These are phyloP conservation scores for Erysiphe pulchra DNA, from an alignment of 2,329 filamentous ascomycete genomes.

Conservation along the genomic window DNA sequence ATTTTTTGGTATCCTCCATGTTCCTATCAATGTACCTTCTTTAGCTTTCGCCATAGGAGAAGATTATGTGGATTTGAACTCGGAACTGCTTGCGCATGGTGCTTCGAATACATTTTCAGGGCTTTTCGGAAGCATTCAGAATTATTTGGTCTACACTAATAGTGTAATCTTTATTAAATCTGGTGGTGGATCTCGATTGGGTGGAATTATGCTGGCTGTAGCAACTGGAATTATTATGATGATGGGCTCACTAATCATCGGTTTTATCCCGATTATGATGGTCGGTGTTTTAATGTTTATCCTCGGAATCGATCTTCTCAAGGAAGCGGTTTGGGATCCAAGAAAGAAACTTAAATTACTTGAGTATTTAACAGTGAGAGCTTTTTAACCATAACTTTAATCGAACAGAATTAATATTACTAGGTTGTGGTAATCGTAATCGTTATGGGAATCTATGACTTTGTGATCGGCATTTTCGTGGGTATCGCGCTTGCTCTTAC, in stretches of 20 bases:
- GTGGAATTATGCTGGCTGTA: slow-evolving; percentile 59
- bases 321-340: slow-evolving; percentile 72
- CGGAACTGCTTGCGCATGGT: slow-evolving; percentile 77
- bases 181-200: slow-evolving; percentile 65
- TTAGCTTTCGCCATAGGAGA: slow-evolving; percentile 75
- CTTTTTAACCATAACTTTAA: background rate
- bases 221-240: slow-evolving; percentile 64
- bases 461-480: slow-evolving; percentile 78
- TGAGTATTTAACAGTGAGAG: slow-evolving; percentile 60
- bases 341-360: slow-evolving; percentile 66
- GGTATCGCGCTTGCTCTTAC: slow-evolving; percentile 82
- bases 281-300: slow-evolving; percentile 89
- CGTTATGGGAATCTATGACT: slow-evolving; percentile 92
- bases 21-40: slow-evolving; percentile 93
- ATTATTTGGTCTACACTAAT: slow-evolving; percentile 94
- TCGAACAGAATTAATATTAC: slow-evolving; percentile 4
- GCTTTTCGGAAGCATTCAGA: slow-evolving; percentile 67
- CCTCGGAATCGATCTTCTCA: slow-evolving; percentile 71
- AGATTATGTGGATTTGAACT: slow-evolving; percentile 75
- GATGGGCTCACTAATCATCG: slow-evolving; percentile 66
- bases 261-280: slow-evolving; percentile 89
- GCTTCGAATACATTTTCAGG: slow-evolving; percentile 83
- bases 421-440: slow-evolving; percentile 66
- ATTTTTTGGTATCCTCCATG: slow-evolving; percentile 90
- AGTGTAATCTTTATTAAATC: slow-evolving; percentile 91